Evolutionary conservation across 148 eudicot genomes (phyloP).

Genomic region (Arctostaphylos glauca): DNA sequence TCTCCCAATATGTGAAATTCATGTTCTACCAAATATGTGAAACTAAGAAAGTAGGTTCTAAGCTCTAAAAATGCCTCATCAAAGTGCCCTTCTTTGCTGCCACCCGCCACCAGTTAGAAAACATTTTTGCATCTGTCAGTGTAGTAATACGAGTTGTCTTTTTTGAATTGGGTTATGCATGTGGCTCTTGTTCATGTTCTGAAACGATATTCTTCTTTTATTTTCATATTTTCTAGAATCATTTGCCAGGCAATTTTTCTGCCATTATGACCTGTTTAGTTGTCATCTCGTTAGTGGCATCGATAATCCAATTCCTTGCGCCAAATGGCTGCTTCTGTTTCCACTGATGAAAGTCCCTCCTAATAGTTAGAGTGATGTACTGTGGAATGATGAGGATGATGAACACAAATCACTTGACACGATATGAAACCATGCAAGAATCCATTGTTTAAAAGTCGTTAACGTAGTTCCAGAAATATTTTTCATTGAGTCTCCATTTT

Average conservation of each 20-base stretch:
- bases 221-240: not conserved
- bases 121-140: not conserved
- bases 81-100: not conserved
- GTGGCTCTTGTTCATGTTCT: not conserved
- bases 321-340: slow-evolving; percentile 7
- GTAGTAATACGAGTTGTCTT: not conserved
- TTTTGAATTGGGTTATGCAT: not conserved
- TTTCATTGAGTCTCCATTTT: not conserved
- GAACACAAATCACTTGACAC: not conserved
- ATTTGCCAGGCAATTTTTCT: not conserved
- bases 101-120: not conserved
- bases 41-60: not conserved
- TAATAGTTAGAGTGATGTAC: too few relatives aligned
- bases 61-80: not conserved
- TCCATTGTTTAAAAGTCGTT: not conserved
- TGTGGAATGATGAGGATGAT: not conserved
- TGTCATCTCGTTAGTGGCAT: not conserved
- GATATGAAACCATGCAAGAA: not conserved
- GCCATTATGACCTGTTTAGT: not conserved
- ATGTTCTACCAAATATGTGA: not conserved
- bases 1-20: not conserved
- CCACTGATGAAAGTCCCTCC: not conserved
- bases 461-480: not conserved
- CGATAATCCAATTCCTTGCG: not conserved
- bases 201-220: not conserved